A percentile compares a stretch with the other conserved stretches of the same genome.
phyloP scores from a whole-genome alignment of 306 rosid species.

The Cicer cuneatum region DNA sequence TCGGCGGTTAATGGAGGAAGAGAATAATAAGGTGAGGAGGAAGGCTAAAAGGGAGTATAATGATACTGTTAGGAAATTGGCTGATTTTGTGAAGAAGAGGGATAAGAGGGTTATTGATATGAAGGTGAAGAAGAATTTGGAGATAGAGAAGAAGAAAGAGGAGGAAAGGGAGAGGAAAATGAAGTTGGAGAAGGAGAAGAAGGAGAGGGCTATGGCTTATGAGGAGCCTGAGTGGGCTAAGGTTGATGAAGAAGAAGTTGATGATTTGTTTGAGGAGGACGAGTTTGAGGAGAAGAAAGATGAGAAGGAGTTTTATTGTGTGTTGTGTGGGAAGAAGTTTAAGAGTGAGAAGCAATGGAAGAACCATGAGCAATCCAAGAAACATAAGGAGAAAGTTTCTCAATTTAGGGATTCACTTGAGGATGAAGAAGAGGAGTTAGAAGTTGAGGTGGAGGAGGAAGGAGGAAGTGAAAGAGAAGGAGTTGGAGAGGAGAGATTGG shows the following conservation, averaged over 20 bases:
- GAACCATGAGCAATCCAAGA: constrained; percentile 96
- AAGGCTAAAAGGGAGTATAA: constrained; percentile 88
- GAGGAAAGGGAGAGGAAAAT: constrained; percentile 81
- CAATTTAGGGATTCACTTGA: constrained; percentile 69
- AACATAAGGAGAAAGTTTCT: constrained; percentile 86
- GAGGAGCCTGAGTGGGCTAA: constrained; percentile 86
- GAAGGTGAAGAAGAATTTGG: constrained; percentile 73
- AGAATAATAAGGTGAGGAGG: constrained; percentile 87
- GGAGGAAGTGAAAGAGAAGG: constrained; percentile 40
- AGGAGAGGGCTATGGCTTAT: constrained; percentile 71
- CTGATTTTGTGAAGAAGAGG: constrained; percentile 95
- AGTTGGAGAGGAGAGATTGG: constrained; percentile 22
- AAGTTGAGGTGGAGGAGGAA: constrained; percentile 46
- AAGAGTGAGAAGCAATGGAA: constrained; percentile 99
- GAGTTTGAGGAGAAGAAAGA: constrained; percentile 50
- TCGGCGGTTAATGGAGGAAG: constrained; percentile 93
- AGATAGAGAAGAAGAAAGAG: constrained; percentile 70
- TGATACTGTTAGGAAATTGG: constrained; percentile 87
- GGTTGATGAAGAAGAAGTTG: constrained; percentile 57
- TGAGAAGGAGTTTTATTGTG: constrained; percentile 81
- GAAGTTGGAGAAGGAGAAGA: constrained; percentile 69
- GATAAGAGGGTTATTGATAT: constrained; percentile 95
- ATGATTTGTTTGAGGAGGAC: constrained; percentile 45
- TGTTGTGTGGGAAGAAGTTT: constrained; percentile 94
- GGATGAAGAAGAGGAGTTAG: constrained; percentile 54